Evolutionary conservation across 1,284 basidiomycete species (phyloP).

Genomic region (Papiliotrema laurentii): DNA sequence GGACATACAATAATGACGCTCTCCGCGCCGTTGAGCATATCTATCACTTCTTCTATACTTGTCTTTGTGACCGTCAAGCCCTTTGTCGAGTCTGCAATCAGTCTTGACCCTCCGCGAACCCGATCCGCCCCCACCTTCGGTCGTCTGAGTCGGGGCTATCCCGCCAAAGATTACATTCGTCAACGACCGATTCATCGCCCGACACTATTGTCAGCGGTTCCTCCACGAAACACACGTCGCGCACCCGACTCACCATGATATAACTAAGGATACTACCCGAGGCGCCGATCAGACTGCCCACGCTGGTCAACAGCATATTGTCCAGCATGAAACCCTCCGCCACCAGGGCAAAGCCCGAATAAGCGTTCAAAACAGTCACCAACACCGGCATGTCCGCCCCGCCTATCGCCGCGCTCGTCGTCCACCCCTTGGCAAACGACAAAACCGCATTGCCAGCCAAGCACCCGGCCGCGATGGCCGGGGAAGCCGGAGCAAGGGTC

Average conservation of each 20-base stretch:
- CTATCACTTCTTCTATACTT: slow-evolving; percentile 68
- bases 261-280: slow-evolving; percentile 84
- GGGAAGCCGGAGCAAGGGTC: slow-evolving; percentile 62
- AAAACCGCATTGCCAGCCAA: slow-evolving; percentile 65
- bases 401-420: slow-evolving; percentile 77
- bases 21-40: slow-evolving; percentile 68
- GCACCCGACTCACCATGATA: slow-evolving; percentile 63
- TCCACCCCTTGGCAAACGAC: slow-evolving; percentile 72
- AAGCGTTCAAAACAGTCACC: slow-evolving; percentile 80
- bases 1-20: slow-evolving; percentile 67
- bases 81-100: slow-evolving; percentile 61
- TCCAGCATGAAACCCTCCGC: slow-evolving; percentile 86
- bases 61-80: slow-evolving; percentile 67
- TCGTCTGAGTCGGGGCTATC: slow-evolving; percentile 57
- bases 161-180: slow-evolving; percentile 54
- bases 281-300: slow-evolving; percentile 77
- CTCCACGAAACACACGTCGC: background rate
- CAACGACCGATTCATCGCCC: slow-evolving; percentile 65
- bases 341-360: slow-evolving; percentile 87
- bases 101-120: background rate
- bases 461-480: slow-evolving; percentile 68
- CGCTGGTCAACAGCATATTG: slow-evolving; percentile 71
- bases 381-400: slow-evolving; percentile 88
- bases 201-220: slow-evolving; percentile 56
- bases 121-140: slow-evolving; percentile 24